Evolutionary conservation across 31 red algal species (phyloP).

Genomic region (Odonthalia washingtoniensis): DNA sequence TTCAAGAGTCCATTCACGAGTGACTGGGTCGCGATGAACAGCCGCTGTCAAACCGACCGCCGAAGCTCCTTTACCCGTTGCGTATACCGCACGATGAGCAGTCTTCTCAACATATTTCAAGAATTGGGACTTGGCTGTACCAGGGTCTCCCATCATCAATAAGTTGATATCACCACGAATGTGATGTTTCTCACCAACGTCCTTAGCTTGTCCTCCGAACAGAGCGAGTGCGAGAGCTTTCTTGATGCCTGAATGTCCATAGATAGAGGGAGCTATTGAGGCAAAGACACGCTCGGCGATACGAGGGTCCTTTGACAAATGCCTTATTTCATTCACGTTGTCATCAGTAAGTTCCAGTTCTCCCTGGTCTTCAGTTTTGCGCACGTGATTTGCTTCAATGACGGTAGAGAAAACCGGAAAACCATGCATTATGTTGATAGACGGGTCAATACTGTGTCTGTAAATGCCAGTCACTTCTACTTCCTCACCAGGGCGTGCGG

Average conservation of each 20-base stretch:
- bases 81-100: constrained; percentile 97
- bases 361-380: constrained; percentile 89
- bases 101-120: constrained; percentile 99
- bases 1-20: constrained; percentile 98
- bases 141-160: constrained; percentile 97
- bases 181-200: constrained; percentile 97
- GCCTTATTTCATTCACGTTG: constrained; percentile 84
- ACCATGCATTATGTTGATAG: constrained; percentile 91
- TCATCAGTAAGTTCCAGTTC: constrained; percentile 97
- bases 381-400: constrained; percentile 98
- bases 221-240: constrained; percentile 91
- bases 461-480: constrained; percentile 98
- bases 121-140: constrained; percentile 99
- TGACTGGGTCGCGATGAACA: constrained; percentile 95
- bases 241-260: constrained; percentile 98
- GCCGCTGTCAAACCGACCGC: constrained; percentile 99
- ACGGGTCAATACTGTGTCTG: constrained; percentile 90
- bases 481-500: constrained; percentile 94
- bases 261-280: constrained; percentile 98
- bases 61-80: constrained; percentile 99
- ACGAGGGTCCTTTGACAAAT: constrained; percentile 78
- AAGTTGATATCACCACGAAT: constrained; percentile 99
- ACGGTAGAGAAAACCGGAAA: constrained; percentile 99
- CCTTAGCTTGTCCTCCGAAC: constrained; percentile 98
- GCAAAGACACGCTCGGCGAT: constrained; percentile 92